These are phyloP conservation scores for Verbascum thapsus DNA, from an alignment of 257 asterid genomes.

Conservation along the genomic window DNA sequence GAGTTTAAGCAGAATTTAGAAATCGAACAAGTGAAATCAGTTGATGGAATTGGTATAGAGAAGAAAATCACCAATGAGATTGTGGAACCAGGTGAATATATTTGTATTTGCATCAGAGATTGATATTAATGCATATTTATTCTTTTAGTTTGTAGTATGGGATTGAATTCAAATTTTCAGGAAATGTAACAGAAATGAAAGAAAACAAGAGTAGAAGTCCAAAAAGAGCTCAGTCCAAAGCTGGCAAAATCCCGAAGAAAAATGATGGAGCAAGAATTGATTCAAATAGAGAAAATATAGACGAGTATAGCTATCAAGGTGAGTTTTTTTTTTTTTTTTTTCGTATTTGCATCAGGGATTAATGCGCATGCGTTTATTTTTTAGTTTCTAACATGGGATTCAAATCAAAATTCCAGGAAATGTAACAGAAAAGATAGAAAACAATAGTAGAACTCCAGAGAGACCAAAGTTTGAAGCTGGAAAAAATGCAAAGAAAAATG, in stretches of 20 bases:
- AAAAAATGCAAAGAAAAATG: constrained; percentile 25
- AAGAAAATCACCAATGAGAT: constrained; percentile 31
- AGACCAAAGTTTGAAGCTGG: constrained; percentile 25
- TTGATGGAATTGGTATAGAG: constrained; percentile 24
- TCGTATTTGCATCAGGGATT: constrained; percentile 15
- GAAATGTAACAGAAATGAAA: constrained; percentile 30
- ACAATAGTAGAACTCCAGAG: too few relatives aligned
- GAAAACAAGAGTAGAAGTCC: constrained; percentile 24
- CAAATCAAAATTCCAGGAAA: too few relatives aligned
- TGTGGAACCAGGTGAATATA: constrained; percentile 40
- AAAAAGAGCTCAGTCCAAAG: too few relatives aligned
- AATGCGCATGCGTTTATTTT: constrained; percentile 11
- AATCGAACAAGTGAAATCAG: constrained; percentile 32
- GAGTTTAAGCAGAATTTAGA: constrained; percentile 18
- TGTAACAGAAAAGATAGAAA: too few relatives aligned
- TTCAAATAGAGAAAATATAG: constrained; percentile 22
- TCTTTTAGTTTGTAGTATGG: neutral
- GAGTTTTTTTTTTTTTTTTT: too few relatives aligned
- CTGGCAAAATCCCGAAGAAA: constrained; percentile 36
- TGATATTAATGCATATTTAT: neutral
- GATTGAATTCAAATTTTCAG: constrained; percentile 28
- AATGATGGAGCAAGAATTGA: constrained; percentile 20
- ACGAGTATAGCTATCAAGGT: constrained; percentile 29
- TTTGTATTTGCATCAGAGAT: neutral
- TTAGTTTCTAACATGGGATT: neutral